Base-by-base conservation (phyloP, 352 stramenopile species). In the Globisporangium nodosum region DNA sequence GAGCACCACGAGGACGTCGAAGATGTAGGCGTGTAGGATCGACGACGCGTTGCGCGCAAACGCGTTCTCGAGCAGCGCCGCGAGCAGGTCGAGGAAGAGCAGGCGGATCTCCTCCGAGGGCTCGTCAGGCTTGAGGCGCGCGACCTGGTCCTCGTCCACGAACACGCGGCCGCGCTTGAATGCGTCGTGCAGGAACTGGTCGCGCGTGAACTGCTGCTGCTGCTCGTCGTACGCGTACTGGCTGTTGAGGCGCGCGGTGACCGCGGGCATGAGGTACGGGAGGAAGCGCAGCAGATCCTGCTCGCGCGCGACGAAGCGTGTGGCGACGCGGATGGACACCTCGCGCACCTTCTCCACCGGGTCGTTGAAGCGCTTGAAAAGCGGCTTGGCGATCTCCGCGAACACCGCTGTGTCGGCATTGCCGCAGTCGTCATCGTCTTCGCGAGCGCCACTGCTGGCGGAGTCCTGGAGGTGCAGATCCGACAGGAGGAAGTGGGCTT, bases 361-460 rank as follows among this genome's bases (percentile, higher is more conserved):
- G 60, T 92, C 85, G 52, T 90, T 92, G 53, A 94, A 92, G 30
- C 83, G 79, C 63, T 86, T 90, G 61, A 94, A 90, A 12, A 94
- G 62, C 21, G 78, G 69, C 49, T 92, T 92, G 43, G 78, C 80
- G 33, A 92, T 71, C 37, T 78, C 68, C 11, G 56, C 56, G 55
- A 93, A 84, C 0, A 37, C 40, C 1, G 20, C 12, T 0, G 21
- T 11, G 24, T 37, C 27, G 21, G 68, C 42, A 2, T 42, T 27
- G 1, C 42, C 8, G 43, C 30, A 3, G 12, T 20, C 31, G 4
- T 13, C 13, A 7, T 24, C 20, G 49, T n/a, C 7, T 42, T 5
- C 16, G 1, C 30, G 7, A 66, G 52, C 5, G 2, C 16, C 27
- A 8, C 47, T n/a, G 31, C 16, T 56, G 24, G 21, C 43, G 21